These are phyloP conservation scores for Collariella sp. DNA, from an alignment of 495 filamentous ascomycete genomes.

Conservation along the genomic window DNA sequence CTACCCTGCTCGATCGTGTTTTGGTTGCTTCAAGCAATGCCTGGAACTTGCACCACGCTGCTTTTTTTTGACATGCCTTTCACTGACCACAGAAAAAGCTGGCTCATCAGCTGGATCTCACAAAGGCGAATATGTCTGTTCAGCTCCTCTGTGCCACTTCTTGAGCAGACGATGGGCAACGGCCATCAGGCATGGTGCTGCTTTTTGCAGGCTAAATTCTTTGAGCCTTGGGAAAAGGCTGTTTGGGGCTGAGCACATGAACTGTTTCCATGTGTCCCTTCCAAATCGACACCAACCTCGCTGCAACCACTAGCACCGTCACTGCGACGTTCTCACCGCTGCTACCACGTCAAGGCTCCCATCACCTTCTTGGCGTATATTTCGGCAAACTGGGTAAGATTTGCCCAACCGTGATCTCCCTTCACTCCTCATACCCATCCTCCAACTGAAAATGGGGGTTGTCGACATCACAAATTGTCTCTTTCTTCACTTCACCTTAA, in stretches of 20 bases:
- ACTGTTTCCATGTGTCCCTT: conserved; percentile 6
- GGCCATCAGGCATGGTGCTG: conserved; percentile 12
- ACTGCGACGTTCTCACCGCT: conserved; percentile 3
- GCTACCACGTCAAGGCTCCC: not conserved
- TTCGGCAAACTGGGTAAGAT: conserved; percentile 24
- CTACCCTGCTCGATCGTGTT: not conserved
- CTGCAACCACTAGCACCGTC: conserved; percentile 2
- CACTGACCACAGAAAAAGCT: not conserved
- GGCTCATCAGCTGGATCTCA: not conserved
- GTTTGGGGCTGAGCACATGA: conserved; percentile 12
- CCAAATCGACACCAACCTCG: conserved; percentile 1
- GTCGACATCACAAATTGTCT: conserved; percentile 6
- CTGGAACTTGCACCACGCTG: not conserved
- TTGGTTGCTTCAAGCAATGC: not conserved
- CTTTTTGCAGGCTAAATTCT: conserved; percentile 12
- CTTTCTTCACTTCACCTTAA: conserved; percentile 12
- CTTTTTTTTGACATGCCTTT: conserved; percentile 1
- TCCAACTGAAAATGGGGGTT: not conserved
- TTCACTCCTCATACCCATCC: conserved; percentile 1
- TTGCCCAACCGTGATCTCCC: conserved; percentile 23
- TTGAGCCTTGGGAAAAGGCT: conserved; percentile 8
- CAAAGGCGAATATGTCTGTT: not conserved
- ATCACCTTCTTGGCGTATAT: conserved; percentile 14
- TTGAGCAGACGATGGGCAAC: conserved; percentile 1
- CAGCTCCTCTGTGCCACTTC: not conserved